These are phyloP conservation scores for Entomortierella parvispora DNA, from an alignment of 192 early-diverging fungal species.

Conservation along the genomic window DNA sequence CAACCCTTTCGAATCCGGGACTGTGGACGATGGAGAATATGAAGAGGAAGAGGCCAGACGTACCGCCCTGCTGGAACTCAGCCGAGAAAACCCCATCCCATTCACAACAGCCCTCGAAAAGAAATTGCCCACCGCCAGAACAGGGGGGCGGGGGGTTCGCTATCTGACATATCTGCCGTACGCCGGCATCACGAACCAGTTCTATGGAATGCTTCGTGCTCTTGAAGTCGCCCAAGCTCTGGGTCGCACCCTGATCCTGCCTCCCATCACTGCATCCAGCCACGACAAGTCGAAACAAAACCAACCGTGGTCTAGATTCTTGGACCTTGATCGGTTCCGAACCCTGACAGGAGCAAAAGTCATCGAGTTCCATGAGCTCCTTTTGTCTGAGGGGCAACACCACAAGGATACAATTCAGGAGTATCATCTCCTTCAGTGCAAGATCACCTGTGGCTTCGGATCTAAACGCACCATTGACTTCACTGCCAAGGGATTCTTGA, in stretches of 20 bases:
- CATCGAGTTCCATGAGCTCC: slow-evolving; percentile 29
- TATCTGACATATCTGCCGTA: slow-evolving; percentile 30
- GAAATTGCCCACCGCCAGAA: neutral
- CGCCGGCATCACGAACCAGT: slow-evolving; percentile 40
- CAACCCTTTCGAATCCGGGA: neutral
- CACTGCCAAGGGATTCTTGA: slow-evolving; percentile 29
- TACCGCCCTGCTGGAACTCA: too few species aligned
- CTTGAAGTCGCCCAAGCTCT: slow-evolving; percentile 25
- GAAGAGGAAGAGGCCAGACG: neutral
- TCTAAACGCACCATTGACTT: slow-evolving; percentile 22
- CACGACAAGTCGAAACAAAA: slow-evolving; percentile 26
- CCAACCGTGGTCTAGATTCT: slow-evolving; percentile 39
- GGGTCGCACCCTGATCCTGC: slow-evolving; percentile 32
- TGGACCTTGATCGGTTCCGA: slow-evolving; percentile 23
- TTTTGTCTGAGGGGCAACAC: too few species aligned
- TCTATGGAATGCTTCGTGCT: slow-evolving; percentile 31
- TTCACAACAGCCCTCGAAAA: too few species aligned
- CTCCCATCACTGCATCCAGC: slow-evolving; percentile 25
- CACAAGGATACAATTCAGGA: neutral
- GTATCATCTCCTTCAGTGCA: slow-evolving; percentile 10
- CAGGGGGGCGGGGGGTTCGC: neutral
- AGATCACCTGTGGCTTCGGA: slow-evolving; percentile 23
- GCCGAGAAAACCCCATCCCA: too few species aligned
- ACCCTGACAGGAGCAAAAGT: slow-evolving; percentile 14
- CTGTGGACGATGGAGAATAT: neutral